Base-by-base conservation (phyloP, 805 yeast species). In the Scheffersomyces stipitis region DNA sequence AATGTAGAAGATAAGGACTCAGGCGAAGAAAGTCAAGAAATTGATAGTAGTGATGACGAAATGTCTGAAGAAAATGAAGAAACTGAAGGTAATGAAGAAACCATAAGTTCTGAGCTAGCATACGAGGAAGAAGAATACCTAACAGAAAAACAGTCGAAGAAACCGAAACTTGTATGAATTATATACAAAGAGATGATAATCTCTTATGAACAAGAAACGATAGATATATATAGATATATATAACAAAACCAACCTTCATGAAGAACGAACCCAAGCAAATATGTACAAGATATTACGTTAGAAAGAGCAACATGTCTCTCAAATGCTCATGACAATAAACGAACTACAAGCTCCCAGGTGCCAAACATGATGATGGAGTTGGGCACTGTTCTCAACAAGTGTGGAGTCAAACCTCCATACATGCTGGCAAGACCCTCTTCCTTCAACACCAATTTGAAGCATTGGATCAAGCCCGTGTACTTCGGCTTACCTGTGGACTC, bases 331-430 rank as follows among this genome's bases (percentile, higher is more conserved):
- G 56, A 52, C 37, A 66, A 60, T 32, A 66, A 48, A 38, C 71
- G 51, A 9, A 69, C 74, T 17, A 69, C 68, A 24, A 93, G 60
- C 58, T 93, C 99, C 98, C 98, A 93, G 3, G 98, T 90, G 31
- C 99, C 99, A 69, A 93, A 93, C 99, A 93, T 93, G 50, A 93
- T 91, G 58, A 93, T 89, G 54, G 96, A 86, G 64, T 93, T 93
- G 3, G 99, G 99, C 35, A 93, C 99, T 0, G 99, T 93, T 63
- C 99, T 79, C 68, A 93, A 76, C 53, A 93, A 69, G 64, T 93
- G 99, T 3, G 99, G 97, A 1, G 99, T 93, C 52, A 93, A 72
- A 1, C 99, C 99, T 38, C 99, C 96, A 58, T 93, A 93, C 88
- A 93, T 85, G 9, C 96, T 84, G 5, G 76, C 82, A 35, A 91